These are phyloP conservation scores for Crithidia acanthocephali DNA, from an alignment of 208 protist genomes.

Conservation along the genomic window DNA sequence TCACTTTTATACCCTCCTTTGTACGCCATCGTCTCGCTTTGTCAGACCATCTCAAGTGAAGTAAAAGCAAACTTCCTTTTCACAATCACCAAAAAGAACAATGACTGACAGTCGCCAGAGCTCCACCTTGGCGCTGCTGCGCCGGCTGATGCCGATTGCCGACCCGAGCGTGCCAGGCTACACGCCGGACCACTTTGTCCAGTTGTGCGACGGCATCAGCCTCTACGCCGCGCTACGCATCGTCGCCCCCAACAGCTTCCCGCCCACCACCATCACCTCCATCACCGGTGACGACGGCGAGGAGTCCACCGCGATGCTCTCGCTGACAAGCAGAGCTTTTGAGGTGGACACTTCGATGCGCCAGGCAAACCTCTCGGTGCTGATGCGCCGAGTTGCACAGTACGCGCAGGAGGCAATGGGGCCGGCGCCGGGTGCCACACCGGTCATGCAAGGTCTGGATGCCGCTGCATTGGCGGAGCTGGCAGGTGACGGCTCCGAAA, in stretches of 20 bases:
- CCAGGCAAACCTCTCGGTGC: constrained; percentile 44
- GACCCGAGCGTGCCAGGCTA: constrained; percentile 9
- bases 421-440: constrained; percentile 23
- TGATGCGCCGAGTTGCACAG: constrained; percentile 47
- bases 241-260: constrained; percentile 43
- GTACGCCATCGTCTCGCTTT: too few species aligned
- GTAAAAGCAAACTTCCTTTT: constrained; percentile 1
- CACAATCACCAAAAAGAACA: background rate
- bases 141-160: constrained; percentile 25
- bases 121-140: constrained; percentile 34
- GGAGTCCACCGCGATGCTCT: constrained; percentile 5
- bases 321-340: constrained; percentile 1
- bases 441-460: constrained; percentile 33
- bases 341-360: constrained; percentile 26
- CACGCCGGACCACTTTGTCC: constrained; percentile 28
- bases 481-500: constrained; percentile 13
- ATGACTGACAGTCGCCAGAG: constrained; percentile 19
- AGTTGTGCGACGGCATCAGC: constrained; percentile 44
- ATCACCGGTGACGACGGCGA: constrained; percentile 5
- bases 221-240: constrained; percentile 51
- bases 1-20: too few species aligned
- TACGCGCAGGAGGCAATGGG: constrained; percentile 46
- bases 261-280: constrained; percentile 30
- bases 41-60: too few species aligned
- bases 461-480: constrained; percentile 28